A percentile compares a stretch with the other conserved stretches of the same genome.
These are phyloP conservation scores for Epicoccum nigrum DNA, from an alignment of 2,329 filamentous ascomycete species.

Conservation along the genomic window DNA sequence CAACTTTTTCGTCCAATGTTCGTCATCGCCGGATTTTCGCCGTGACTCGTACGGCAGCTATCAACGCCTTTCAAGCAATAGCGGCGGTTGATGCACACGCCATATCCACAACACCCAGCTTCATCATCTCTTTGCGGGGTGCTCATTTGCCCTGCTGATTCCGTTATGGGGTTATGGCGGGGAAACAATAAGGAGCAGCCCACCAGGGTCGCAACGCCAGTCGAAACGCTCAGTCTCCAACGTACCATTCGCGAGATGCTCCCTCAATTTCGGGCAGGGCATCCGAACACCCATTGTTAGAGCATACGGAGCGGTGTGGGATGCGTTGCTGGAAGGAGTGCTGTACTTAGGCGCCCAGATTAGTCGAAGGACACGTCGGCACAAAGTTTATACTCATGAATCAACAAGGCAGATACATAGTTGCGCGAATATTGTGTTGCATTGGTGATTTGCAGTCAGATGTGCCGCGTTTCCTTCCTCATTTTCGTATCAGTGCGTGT, in stretches of 20 bases:
- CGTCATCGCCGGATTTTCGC: conserved; percentile 24
- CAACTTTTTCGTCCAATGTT: conserved; percentile 28
- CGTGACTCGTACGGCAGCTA: conserved; percentile 17
- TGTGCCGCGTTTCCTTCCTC: background rate
- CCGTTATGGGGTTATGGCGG: conserved; percentile 18
- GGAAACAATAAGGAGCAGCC: conserved; percentile 12
- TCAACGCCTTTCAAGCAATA: conserved; percentile 18
- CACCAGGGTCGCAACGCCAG: conserved; percentile 3
- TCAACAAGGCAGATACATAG: conserved; percentile 8
- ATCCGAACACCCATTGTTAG: conserved; percentile 4
- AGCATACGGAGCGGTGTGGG: conserved; percentile 8
- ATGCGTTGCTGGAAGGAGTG: conserved; percentile 6
- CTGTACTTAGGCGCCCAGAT: background rate
- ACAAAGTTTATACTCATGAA: background rate
- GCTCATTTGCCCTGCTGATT: conserved; percentile 16
- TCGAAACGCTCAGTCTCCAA: conserved; percentile 3
- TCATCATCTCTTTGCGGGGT: conserved; percentile 13
- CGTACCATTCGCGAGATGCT: background rate
- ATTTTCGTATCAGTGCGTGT: background rate
- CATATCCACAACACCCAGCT: conserved; percentile 18
- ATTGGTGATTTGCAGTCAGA: background rate
- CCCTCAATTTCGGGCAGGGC: conserved; percentile 6
- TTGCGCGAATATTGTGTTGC: background rate
- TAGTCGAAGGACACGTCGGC: background rate
- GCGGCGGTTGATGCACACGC: conserved; percentile 30